Evolutionary conservation across 805 yeast genomes (phyloP), one percentile per base, ranked within the genome.

Genomic region (Candida berthetii): DNA sequence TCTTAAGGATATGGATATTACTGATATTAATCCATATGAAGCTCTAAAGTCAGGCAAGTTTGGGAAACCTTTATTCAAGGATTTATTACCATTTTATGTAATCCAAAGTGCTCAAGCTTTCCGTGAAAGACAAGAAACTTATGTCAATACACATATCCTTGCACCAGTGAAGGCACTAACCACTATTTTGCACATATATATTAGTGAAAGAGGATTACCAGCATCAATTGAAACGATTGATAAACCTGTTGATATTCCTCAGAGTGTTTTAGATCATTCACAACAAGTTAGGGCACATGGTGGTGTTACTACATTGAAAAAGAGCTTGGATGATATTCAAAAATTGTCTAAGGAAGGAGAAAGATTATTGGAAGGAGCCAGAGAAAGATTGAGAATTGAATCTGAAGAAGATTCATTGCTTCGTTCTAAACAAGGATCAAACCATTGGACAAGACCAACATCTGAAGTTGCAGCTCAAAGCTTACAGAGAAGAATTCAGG

Each of bases 101-200:
- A 72, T 85, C 34, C 85, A 82, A 49, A 71, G 78, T 3, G 78
- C 87, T 0, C 76, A 74, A 33, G 82, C 89, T 1, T 85, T 77
- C 53, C 71, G 74, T 40, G 91, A 83, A 45, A 68, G 90, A 45
- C 80, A 79, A 43, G 76, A 74, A 13, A 62, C 61, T 3, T 84
- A 71, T 51, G 66, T 84, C 9, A 45, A 58, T 15, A 62, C 62
- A 24, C 72, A 74, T 37, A 45, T 78, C 3, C 46, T 66, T 48
- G 42, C 64, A 3, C 88, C 89, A 0, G 50, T 81, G 2, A 59
- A 61, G 18, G 63, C 72, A 3, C 52, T 82, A 20, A 71, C 72
- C 36, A 65, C 64, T 29, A 56, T 72, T 31, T 54, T 81, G 24
- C 61, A 64, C 17, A 61, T 61, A 27, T 70, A 68, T 46, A 48